Base-by-base conservation (phyloP, 1,284 basidiomycete genomes). In the Rhodotorula sp. region DNA sequence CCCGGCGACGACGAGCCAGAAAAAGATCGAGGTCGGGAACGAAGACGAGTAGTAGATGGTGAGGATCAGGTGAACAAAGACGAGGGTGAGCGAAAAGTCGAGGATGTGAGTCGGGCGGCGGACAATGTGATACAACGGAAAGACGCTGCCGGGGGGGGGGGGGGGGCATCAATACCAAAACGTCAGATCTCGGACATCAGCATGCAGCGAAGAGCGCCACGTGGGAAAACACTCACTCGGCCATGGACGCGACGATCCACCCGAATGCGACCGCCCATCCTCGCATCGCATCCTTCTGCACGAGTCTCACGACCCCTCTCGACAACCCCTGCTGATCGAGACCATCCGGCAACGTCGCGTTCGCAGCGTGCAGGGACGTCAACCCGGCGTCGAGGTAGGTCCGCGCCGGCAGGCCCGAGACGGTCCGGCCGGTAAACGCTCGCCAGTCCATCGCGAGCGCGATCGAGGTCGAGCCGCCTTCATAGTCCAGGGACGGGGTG, bases 401-500 rank as follows among this genome's bases (percentile, higher is more conserved):
- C 57, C 49, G 75, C 68, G 62, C 75, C 55, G 65, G 49, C 51
- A 76, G 53, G 60, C 76, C 69, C 68, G 85, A 85, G 2, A 89
- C 86, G 0, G 91, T 93, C 4, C 90, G 87, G 14, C 91, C 90
- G 1, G 91, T 90, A 85, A 99, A 89, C 80, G 97, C 91, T 60
- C 93, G 86, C 95, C 95, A 99, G 82, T 99, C 95, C 87, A 99
- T 91, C 44, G 98, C 84, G 90, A 94, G 91, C 85, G 89, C 91
- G 59, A 95, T 88, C 79, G 87, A 93, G 14, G 89, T 84, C 3
- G 91, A 86, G 17, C 92, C 92, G 44, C 93, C 95, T 79, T 93
- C 91, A 79, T 94, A 93, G 29, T 84, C 83, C 20, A 98, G 84
- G 15, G 89, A 87, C 45, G 84, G 81, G 2, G 88, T 84, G 59